Conservation (phyloP, 306 rosid species). For the Vicia faba region DNA sequence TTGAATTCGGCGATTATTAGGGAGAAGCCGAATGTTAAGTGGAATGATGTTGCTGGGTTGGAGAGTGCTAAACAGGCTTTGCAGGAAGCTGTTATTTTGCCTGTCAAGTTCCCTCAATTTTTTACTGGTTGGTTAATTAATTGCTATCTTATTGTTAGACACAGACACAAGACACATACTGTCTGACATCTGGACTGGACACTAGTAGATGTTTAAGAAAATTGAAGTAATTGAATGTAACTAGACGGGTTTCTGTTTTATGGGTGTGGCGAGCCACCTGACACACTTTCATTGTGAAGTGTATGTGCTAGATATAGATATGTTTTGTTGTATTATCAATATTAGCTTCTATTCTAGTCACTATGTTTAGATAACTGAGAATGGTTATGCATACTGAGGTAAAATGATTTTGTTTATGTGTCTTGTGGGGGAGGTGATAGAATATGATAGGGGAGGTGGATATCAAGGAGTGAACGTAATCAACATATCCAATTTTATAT, state of each 20-base stretch:
- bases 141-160: no score
- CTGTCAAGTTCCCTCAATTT: conserved; percentile 95
- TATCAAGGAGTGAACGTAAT: background rate
- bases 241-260: no score
- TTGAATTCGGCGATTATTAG: conserved; percentile 86
- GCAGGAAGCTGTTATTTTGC: conserved; percentile 97
- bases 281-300: background rate
- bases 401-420: conserved; percentile 8
- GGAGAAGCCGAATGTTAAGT: conserved; percentile 92
- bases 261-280: background rate
- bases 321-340: background rate
- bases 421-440: conserved; percentile 4
- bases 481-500: background rate
- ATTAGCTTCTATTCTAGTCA: conserved; percentile 5
- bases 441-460: background rate
- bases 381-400: conserved; percentile 12
- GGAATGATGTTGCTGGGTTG: conserved; percentile 97
- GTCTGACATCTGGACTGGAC: background rate
- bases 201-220: background rate
- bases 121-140: conserved; percentile 64
- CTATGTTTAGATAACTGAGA: background rate
- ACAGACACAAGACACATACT: background rate
- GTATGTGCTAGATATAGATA: background rate
- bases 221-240: background rate
- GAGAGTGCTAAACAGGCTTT: conserved; percentile 96